These are phyloP conservation scores for Shiraia sp. DNA, from an alignment of 2,329 filamentous ascomycete species.

Conservation along the genomic window DNA sequence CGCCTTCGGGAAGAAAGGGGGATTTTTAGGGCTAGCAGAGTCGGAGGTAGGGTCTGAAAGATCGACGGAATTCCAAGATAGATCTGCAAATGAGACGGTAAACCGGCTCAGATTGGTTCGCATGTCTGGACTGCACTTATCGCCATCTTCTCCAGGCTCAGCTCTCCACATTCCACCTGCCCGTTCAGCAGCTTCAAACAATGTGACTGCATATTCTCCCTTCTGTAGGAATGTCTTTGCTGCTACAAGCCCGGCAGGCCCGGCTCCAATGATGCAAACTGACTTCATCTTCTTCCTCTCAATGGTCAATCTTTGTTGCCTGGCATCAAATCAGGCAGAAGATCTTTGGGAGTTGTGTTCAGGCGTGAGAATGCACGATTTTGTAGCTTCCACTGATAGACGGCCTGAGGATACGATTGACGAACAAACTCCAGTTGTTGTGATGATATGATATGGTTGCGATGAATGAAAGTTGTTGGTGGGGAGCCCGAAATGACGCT, in stretches of 20 bases:
- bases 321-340: too few species aligned
- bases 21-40: constrained; percentile 26
- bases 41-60: constrained; percentile 15
- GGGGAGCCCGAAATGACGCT: constrained; percentile 15
- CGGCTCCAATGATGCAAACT: constrained; percentile 50
- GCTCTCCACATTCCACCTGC: constrained; percentile 80
- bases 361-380: too few species aligned
- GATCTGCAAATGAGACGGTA: constrained; percentile 66
- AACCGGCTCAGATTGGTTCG: constrained; percentile 76
- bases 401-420: too few species aligned
- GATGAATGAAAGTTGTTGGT: constrained; percentile 1
- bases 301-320: too few species aligned
- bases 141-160: constrained; percentile 49
- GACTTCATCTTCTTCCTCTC: constrained; percentile 25
- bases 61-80: constrained; percentile 66
- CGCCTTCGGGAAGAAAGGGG: constrained; percentile 71
- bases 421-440: too few species aligned
- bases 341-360: too few species aligned
- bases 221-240: constrained; percentile 69
- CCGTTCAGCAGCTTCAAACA: constrained; percentile 68
- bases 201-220: constrained; percentile 66
- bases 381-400: too few species aligned
- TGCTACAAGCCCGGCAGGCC: constrained; percentile 50
- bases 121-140: constrained; percentile 64
- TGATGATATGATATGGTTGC: not conserved